A percentile compares a stretch with the other conserved stretches of the same genome.
These are phyloP conservation scores for Naematelia aurantialba DNA, from an alignment of 768 basidiomycete species.

Conservation along the genomic window DNA sequence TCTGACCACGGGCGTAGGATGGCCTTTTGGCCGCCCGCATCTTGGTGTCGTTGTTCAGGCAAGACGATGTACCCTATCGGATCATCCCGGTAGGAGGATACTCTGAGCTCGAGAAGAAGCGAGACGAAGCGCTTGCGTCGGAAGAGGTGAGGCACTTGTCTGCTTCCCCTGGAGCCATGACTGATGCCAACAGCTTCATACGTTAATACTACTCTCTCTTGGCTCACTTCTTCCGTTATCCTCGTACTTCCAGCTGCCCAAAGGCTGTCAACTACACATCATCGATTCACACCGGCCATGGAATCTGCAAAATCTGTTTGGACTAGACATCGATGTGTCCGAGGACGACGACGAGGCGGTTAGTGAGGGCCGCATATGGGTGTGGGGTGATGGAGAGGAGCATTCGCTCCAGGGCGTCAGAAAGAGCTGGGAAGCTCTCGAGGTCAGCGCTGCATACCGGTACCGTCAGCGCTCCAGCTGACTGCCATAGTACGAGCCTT, in stretches of 20 bases:
- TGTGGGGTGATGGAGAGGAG: conserved; percentile 90
- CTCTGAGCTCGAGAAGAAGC: conserved; percentile 65
- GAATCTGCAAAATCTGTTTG: conserved; percentile 81
- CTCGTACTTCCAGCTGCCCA: conserved; percentile 52
- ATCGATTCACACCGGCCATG: conserved; percentile 91
- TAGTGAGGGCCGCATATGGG: conserved; percentile 59
- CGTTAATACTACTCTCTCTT: conserved; percentile 86
- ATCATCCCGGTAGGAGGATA: conserved; percentile 85
- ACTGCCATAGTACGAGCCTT: conserved; percentile 67
- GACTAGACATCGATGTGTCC: conserved; percentile 45
- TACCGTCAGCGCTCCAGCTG: neutral
- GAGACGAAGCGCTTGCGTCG: conserved; percentile 63
- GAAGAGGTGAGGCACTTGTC: conserved; percentile 59
- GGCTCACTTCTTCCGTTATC: conserved; percentile 83
- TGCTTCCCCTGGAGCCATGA: no score
- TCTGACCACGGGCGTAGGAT: conserved; percentile 54
- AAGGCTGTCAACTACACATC: conserved; percentile 72
- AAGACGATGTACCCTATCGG: conserved; percentile 89
- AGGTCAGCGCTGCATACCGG: conserved; percentile 55
- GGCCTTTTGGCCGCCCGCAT: conserved; percentile 86
- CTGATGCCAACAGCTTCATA: conserved; percentile 56
- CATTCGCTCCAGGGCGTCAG: conserved; percentile 66
- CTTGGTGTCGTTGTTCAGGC: conserved; percentile 80
- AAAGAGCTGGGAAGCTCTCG: conserved; percentile 77
- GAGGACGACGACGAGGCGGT: conserved; percentile 41